Base-by-base conservation (phyloP, 2,329 filamentous ascomycete species). In the Ciborinia camelliae region DNA sequence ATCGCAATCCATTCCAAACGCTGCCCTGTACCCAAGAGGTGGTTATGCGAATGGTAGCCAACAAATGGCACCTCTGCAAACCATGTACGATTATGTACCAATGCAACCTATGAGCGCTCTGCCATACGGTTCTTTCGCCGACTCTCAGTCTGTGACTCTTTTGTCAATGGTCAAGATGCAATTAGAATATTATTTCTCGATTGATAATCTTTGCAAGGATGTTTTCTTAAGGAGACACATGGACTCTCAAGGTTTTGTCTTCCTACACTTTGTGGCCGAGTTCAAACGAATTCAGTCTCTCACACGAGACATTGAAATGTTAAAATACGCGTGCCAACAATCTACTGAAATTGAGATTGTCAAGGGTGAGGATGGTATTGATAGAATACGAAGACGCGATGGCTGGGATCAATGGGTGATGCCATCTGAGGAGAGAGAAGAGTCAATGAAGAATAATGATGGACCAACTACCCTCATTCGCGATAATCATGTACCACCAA, bases 141-240 rank as follows among this genome's bases (percentile, higher is more conserved):
- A 88, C 64, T 81, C 83, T n/a, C 82, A 79, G 67, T 81, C 82
- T 43, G 71, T 75, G n/a, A 58, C 62, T n/a, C 26, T 63, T 15
- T 67, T 75, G 45, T 67, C 68, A 15, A 73, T 75, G 71, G 75
- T 86, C 57, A 81, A 78, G 63, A 75, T 75, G 69, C 80, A 84
- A 74, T 84, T 92, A 45, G 92, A 97, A 73, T 99, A 97, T 80
- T 99, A 99, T 78, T 97, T 99, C 79, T 98, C 94, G 0, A 85
- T 97, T 35, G 91, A 97, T 73, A 99, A 99, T 75, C 83, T 98
- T 58, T 90, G 91, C 82, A 97, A 97, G 78, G 95, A 99, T 74
- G 83, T 91, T 73, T 98, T 87, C 77, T 82, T 99, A 66, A 89
- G 95, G 65, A 88, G 86, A 73, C 88, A 93, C 71, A 98, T 99